Evolutionary conservation across 148 eudicot genomes (phyloP).

Genomic region (Selenicereus undatus): DNA sequence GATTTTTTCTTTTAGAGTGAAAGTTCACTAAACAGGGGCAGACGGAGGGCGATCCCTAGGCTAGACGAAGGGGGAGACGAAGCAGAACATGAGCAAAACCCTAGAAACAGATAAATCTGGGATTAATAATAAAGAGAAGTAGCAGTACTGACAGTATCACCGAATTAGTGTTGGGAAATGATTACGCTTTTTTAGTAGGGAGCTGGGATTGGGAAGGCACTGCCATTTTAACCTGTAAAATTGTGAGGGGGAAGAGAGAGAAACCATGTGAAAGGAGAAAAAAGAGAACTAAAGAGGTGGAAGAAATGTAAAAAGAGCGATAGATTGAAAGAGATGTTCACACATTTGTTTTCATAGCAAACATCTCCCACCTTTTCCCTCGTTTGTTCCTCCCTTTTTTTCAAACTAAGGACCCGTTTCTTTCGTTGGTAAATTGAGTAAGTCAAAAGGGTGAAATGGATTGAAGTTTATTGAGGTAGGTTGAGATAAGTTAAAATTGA

Average conservation of each 20-base stretch:
- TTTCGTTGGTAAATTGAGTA: too few relatives aligned
- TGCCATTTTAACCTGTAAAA: conserved; percentile 22
- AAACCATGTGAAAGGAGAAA: neutral
- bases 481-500: too few relatives aligned
- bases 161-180: conserved; percentile 15
- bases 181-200: conserved; percentile 20
- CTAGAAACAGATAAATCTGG: conserved; percentile 23
- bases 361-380: conserved; percentile 7
- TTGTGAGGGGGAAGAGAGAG: neutral
- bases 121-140: conserved; percentile 14
- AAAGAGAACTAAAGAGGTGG: neutral
- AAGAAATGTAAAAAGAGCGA: conserved; percentile 20
- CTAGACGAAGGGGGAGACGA: neutral
- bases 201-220: neutral
- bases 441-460: too few relatives aligned
- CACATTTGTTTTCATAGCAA: conserved; percentile 10
- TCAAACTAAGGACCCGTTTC: too few relatives aligned
- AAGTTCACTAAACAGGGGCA: neutral
- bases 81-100: conserved; percentile 17
- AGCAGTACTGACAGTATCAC: neutral
- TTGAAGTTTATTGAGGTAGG: too few relatives aligned
- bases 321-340: conserved; percentile 29
- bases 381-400: neutral
- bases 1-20: neutral
- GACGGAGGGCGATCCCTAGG: conserved; percentile 19